phyloP scores from a whole-genome alignment of 805 yeast species.

The Saccharomycopsis sp. region DNA sequence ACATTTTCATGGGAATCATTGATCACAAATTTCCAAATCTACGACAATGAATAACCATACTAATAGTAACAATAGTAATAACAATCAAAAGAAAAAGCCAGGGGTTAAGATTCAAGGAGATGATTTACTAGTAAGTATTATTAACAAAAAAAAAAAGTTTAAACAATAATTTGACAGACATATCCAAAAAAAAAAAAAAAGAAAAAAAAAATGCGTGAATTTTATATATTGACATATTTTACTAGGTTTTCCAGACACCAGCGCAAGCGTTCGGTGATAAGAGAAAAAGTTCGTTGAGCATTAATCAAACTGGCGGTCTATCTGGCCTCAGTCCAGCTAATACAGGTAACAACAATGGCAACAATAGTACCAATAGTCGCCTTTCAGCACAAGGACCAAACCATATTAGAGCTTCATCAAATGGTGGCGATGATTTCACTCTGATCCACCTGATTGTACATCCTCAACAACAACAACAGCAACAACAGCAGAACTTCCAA shows the following conservation, averaged over 20 bases:
- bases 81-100: too few relatives aligned
- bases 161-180: too few relatives aligned
- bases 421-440: not conserved
- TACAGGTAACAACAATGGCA: not conserved
- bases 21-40: too few relatives aligned
- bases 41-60: too few relatives aligned
- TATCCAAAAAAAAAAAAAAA: too few relatives aligned
- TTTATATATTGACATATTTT: not conserved
- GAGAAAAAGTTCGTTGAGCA: conserved; percentile 3
- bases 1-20: too few relatives aligned
- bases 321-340: not conserved
- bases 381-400: not conserved
- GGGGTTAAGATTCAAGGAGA: not conserved
- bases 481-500: conserved; percentile 8
- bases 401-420: not conserved
- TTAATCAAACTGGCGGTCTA: not conserved
- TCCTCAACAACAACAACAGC: not conserved
- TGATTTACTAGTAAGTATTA: not conserved
- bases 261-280: conserved; percentile 11
- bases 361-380: not conserved
- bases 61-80: too few relatives aligned
- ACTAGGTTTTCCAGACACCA: conserved; percentile 12
- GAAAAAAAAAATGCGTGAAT: not conserved
- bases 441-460: too few relatives aligned
- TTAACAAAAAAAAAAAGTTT: too few relatives aligned